Percentiles rank a stretch among this genome's conserved stretches.
These are phyloP conservation scores for Allium cepa DNA, from an alignment of 106 monocot genomes.

Conservation along the genomic window DNA sequence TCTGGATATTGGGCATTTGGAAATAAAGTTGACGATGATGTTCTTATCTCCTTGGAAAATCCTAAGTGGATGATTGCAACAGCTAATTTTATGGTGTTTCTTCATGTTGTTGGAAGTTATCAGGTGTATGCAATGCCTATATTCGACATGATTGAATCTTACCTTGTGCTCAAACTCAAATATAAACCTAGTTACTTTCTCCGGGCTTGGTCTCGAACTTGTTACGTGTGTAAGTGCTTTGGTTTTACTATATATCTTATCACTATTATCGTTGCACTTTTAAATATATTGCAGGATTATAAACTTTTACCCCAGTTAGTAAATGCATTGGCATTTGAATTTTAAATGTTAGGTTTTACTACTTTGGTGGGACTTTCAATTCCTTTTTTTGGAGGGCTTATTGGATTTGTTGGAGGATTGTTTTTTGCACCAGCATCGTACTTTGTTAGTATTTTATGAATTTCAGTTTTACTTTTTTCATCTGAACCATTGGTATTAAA, in stretches of 20 bases:
- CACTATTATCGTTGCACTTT: too few relatives aligned
- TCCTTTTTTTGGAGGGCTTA: constrained; percentile 11
- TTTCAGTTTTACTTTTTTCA: neutral
- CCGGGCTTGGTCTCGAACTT: too few relatives aligned
- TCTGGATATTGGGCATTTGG: constrained; percentile 25
- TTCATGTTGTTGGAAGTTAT: constrained; percentile 35
- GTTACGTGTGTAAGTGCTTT: too few relatives aligned
- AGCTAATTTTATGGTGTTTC: constrained; percentile 23
- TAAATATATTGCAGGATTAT: too few relatives aligned
- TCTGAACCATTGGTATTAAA: neutral
- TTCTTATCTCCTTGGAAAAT: constrained; percentile 19
- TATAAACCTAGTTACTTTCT: too few relatives aligned
- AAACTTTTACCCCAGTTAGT: too few relatives aligned
- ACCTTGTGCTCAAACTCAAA: constrained; percentile 8
- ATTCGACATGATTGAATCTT: constrained; percentile 27
- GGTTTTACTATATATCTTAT: too few relatives aligned
- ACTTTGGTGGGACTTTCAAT: constrained; percentile 2
- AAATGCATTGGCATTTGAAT: too few relatives aligned
- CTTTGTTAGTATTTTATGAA: constrained; percentile 3
- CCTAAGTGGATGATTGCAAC: constrained; percentile 22
- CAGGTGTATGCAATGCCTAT: constrained; percentile 35
- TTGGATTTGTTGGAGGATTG: constrained; percentile 14
- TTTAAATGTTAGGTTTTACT: constrained; percentile 1
- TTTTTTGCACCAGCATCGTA: constrained; percentile 12
- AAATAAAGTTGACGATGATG: constrained; percentile 13